A percentile compares a stretch with the other conserved stretches of the same genome.
These are phyloP conservation scores for bread wheat (Triticum aestivum) DNA, from an alignment of 176 grass and related monocot genomes.

Conservation along the genomic window IWGSC_CS_RefSeq_v2.1 NC_057802.1:521457146-521457645, in stretches of 20 bases:
- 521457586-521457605: conserved; percentile 42
- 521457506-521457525: conserved; percentile 55
- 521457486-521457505: conserved; percentile 58
- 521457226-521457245: conserved; percentile 59
- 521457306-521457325: conserved; percentile 68
- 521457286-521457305: conserved; percentile 58
- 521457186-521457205: conserved; percentile 27
- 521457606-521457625: conserved; percentile 62
- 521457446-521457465: conserved; percentile 55
- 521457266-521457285: conserved; percentile 55
- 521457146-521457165: conserved; percentile 51
- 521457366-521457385: conserved; percentile 79
- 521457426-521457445: conserved; percentile 61
- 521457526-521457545: conserved; percentile 59
- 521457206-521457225: background rate
- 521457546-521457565: conserved; percentile 56
- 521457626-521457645: conserved; percentile 48
- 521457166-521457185: conserved; percentile 44
- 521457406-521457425: conserved; percentile 76
- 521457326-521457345: conserved; percentile 74
- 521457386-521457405: conserved; percentile 43
- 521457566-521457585: conserved; percentile 23
- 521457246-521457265: background rate
- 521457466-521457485: conserved; percentile 77
- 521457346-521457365: conserved; percentile 62